Evolutionary conservation across 495 filamentous ascomycete species (phyloP), one percentile per base, ranked within the genome.

Genomic region (Podospora comata): DNA sequence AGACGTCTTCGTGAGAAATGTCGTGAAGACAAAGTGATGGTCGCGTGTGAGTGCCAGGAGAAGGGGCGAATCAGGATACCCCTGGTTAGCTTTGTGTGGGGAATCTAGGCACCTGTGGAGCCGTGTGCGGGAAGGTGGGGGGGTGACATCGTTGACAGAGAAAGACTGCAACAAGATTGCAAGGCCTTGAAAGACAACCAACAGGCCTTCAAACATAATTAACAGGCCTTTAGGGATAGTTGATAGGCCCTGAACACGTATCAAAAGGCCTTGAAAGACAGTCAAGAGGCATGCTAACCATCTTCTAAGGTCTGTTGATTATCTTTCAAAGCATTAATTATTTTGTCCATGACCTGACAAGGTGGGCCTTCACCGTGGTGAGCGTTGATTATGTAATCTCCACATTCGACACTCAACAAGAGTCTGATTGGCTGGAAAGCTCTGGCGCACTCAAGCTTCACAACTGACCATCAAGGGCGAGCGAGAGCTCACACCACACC

Each of bases 11-110:
- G 20, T 28, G n/a, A 18, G 28, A 32, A 16, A 7, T 15, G 53
- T 32, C 19, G 64, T 64, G 13, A 53, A 2, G 11, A 55, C 23
- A 15, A 66, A 66, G 56, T 60, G 9, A 18, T 34, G 60, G 44
- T 16, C 54, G 56, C 54, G 61, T 59, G 54, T 56, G 55, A 48
- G 39, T 48, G 39, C 13, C 39, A 11, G 61, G 61, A 34, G 64
- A 55, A 53, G 39, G 61, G n/a, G 32, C 59, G 34, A 59, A 66
- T 61, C 59, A 66, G 27, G 65, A 5, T 20, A 63, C 59, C 65
- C 65, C 39, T 67, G 65, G 48, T n/a, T 62, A 23, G 18, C 11
- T 55, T 55, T 19, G 27, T n/a, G 16, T 53, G 58, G 60, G 32
- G 4, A 39, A 15, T 26, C 62, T 57, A 57, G 61, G 63, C 32